Conservation (phyloP, 1,284 basidiomycete species). For the Ceratobasidium sp. region DNA sequence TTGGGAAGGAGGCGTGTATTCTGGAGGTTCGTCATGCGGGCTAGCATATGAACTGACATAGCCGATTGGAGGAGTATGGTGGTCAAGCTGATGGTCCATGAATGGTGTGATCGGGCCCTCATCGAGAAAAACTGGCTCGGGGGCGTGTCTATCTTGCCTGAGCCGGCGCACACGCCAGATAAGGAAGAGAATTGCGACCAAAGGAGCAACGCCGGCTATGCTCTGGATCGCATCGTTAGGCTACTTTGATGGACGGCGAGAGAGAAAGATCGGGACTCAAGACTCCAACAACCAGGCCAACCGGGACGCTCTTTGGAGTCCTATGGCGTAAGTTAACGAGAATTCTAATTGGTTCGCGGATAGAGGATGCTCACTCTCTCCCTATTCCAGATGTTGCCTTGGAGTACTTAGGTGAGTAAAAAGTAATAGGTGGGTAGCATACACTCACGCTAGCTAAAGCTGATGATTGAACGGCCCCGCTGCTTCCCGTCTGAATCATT, state of each 20-base stretch:
- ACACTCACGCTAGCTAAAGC: too few relatives aligned
- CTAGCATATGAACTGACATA: neutral
- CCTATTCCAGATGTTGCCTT: neutral
- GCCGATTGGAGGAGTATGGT: neutral
- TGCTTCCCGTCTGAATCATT: neutral
- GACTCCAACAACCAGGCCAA: slow-evolving; percentile 11
- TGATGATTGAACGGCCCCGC: neutral
- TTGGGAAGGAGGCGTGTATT: neutral
- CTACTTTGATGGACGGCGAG: too few relatives aligned
- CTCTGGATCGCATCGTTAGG: neutral
- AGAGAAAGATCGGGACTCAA: neutral
- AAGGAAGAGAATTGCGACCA: neutral
- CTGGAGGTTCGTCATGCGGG: neutral
- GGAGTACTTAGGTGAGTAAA: neutral
- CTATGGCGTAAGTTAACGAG: neutral
- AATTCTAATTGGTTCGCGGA: neutral
- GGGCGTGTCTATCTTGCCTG: neutral
- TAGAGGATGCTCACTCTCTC: neutral
- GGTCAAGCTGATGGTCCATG: neutral
- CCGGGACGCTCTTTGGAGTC: neutral
- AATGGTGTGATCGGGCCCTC: neutral
- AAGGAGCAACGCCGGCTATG: neutral
- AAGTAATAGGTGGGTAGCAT: neutral
- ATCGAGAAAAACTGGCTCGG: neutral
- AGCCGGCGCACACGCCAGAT: neutral